A percentile compares a stretch with the other conserved stretches of the same genome.
These are phyloP conservation scores for Angomonas deanei DNA, from an alignment of 208 protist species.

Conservation along the genomic window DNA sequence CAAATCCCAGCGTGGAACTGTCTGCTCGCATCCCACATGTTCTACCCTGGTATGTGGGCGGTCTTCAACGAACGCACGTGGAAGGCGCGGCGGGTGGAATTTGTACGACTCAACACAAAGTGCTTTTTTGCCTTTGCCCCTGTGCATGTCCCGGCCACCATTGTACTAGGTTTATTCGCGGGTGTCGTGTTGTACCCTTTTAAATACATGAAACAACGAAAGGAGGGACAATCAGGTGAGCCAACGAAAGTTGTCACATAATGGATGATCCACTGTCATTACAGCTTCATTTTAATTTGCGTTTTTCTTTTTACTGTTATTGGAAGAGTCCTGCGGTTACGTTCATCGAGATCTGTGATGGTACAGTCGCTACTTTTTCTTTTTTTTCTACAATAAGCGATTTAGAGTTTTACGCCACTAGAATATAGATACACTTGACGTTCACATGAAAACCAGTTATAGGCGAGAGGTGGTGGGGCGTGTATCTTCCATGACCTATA, in stretches of 20 bases:
- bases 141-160: conserved; percentile 35
- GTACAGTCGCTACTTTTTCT: not conserved
- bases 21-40: conserved; percentile 45
- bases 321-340: not conserved
- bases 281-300: not conserved
- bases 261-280: too few species aligned
- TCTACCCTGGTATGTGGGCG: conserved; percentile 61
- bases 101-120: conserved; percentile 57
- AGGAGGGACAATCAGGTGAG: not conserved
- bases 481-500: conserved; percentile 23
- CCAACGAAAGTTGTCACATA: too few species aligned
- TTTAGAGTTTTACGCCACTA: not conserved
- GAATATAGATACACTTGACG: not conserved
- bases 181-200: conserved; percentile 44
- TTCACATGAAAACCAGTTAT: conserved; percentile 20
- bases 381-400: not conserved
- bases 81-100: conserved; percentile 30
- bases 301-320: not conserved
- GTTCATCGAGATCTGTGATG: too few species aligned
- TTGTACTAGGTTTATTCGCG: conserved; percentile 30
- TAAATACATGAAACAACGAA: conserved; percentile 43
- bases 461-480: conserved; percentile 32
- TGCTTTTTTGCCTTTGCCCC: conserved; percentile 47
- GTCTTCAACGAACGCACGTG: conserved; percentile 62
- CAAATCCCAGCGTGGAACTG: conserved; percentile 46